Percentiles rank a stretch among this genome's conserved stretches.
These are phyloP conservation scores for Aegilops bicornis DNA, from an alignment of 176 grass and related monocot genomes.

Conservation along the genomic window DNA sequence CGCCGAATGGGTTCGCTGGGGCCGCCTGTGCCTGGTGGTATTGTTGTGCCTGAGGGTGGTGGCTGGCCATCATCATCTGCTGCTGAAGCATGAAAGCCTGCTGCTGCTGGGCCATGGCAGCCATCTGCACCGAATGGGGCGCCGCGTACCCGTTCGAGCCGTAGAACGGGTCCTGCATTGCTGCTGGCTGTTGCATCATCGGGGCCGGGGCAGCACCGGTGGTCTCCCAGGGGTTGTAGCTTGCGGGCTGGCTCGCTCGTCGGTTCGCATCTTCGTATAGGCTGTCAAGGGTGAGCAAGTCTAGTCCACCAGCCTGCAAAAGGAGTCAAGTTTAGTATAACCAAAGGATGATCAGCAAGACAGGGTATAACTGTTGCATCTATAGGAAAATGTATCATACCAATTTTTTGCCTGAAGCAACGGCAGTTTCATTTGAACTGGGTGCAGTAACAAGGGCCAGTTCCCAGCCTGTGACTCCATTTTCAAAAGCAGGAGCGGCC, in stretches of 20 bases:
- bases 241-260: constrained; percentile 67
- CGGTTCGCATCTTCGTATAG: constrained; percentile 83
- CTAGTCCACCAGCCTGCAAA: constrained; percentile 85
- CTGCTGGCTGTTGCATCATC: constrained; percentile 47
- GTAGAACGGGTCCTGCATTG: constrained; percentile 78
- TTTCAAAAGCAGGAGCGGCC: constrained; percentile 48
- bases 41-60: constrained; percentile 32
- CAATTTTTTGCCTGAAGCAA: constrained; percentile 76
- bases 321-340: not conserved
- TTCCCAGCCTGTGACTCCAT: constrained; percentile 96
- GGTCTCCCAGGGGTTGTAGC: constrained; percentile 95
- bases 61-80: constrained; percentile 70
- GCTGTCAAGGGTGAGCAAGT: constrained; percentile 85
- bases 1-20: constrained; percentile 66
- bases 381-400: constrained; percentile 38
- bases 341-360: not conserved
- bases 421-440: constrained; percentile 76
- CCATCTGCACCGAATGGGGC: constrained; percentile 81
- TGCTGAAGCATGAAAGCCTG: constrained; percentile 89
- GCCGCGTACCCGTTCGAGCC: constrained; percentile 51
- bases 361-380: not conserved
- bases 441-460: constrained; percentile 85
- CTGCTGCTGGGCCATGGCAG: constrained; percentile 88
- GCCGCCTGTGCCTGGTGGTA: constrained; percentile 34
- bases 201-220: not conserved